Evolutionary conservation across 2,329 filamentous ascomycete species (phyloP).

Genomic region (Fusarium aywerte): DNA sequence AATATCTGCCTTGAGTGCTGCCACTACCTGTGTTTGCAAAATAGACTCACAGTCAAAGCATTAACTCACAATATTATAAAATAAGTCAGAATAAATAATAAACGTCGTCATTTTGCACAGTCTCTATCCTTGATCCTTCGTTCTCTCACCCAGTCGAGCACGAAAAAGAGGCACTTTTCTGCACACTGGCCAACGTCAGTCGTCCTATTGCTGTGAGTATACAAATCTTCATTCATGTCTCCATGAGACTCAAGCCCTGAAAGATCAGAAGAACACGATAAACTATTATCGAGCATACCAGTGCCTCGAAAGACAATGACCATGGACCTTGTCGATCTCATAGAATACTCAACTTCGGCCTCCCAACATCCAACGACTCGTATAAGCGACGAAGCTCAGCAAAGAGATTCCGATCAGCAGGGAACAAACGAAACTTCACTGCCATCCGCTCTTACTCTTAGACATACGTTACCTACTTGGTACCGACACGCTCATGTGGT

Average conservation of each 20-base stretch:
- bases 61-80: background rate
- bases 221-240: no score
- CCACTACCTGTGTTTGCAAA: background rate
- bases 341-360: background rate
- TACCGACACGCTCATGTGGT: constrained; percentile 21
- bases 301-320: background rate
- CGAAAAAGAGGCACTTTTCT: no score
- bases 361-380: background rate
- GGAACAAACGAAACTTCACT: background rate
- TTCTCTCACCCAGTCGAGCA: background rate
- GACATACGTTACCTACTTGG: constrained; percentile 25
- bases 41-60: background rate
- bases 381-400: no score
- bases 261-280: background rate
- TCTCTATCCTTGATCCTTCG: background rate
- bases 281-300: background rate
- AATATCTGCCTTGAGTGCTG: background rate
- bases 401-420: background rate
- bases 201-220: no score
- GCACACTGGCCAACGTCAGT: no score
- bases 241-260: no score
- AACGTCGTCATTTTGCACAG: background rate
- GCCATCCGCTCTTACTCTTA: background rate
- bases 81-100: background rate
- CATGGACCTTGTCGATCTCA: background rate